phyloP scores from a whole-genome alignment of 1,284 basidiomycete species.

The Tausonia pullulans region DNA sequence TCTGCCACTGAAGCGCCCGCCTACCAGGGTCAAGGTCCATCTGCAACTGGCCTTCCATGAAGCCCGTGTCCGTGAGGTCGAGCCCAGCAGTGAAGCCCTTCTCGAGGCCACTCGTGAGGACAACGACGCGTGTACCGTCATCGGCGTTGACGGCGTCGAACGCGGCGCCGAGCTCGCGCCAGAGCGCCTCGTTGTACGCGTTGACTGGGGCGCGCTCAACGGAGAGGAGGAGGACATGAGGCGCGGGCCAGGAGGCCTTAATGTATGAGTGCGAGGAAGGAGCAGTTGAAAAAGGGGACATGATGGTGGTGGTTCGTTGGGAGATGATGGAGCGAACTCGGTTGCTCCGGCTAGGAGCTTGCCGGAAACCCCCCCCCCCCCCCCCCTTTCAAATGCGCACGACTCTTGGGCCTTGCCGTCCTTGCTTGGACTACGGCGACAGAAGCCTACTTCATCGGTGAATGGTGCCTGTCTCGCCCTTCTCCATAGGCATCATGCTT shows the following conservation, averaged over 20 bases:
- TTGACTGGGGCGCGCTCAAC: slow-evolving; percentile 51
- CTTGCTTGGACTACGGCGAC: too few relatives aligned
- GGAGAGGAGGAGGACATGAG: slow-evolving; percentile 8
- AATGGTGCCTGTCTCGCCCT: too few relatives aligned
- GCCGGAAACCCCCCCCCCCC: too few relatives aligned
- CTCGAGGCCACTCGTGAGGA: slow-evolving; percentile 55
- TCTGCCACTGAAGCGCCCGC: slow-evolving; percentile 42
- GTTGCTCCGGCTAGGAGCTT: too few relatives aligned
- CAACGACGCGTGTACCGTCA: slow-evolving; percentile 53
- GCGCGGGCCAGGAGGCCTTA: neutral
- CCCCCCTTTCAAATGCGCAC: too few relatives aligned
- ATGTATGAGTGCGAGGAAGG: neutral
- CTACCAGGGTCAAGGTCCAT: slow-evolving; percentile 37
- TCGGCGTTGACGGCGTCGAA: slow-evolving; percentile 50
- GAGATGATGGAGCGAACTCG: too few relatives aligned
- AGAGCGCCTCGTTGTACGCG: slow-evolving; percentile 61
- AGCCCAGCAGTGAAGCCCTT: slow-evolving; percentile 72
- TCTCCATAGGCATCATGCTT: too few relatives aligned
- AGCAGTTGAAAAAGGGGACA: too few relatives aligned
- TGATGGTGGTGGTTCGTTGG: too few relatives aligned
- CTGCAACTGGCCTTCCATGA: slow-evolving; percentile 15
- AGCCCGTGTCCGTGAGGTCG: slow-evolving; percentile 8
- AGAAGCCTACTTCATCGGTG: too few relatives aligned
- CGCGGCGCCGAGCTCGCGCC: slow-evolving; percentile 52
- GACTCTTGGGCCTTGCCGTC: too few relatives aligned